Percentiles rank a stretch among this genome's conserved stretches.
Evolutionary conservation across 73 alveolate species (phyloP).

Genomic region (Stentor coeruleus): DNA sequence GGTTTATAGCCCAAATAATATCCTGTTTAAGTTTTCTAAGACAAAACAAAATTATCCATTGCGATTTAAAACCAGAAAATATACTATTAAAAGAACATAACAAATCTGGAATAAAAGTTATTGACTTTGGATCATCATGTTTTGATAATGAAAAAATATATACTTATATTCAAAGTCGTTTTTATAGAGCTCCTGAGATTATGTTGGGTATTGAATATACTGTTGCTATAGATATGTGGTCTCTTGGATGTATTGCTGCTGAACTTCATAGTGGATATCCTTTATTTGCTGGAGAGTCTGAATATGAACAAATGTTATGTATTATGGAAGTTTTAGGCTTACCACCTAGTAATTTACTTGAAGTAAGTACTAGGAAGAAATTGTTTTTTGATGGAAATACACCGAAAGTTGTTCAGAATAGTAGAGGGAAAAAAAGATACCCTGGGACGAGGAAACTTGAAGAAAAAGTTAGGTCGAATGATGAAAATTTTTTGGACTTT

Average conservation of each 20-base stretch:
- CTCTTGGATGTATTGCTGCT: slow-evolving; percentile 90
- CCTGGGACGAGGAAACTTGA: slow-evolving; percentile 58
- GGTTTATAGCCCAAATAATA: slow-evolving; percentile 62
- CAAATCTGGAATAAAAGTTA: slow-evolving; percentile 64
- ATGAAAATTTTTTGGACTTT: slow-evolving; percentile 63
- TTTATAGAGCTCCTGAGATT: slow-evolving; percentile 95
- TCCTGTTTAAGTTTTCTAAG: slow-evolving; percentile 46
- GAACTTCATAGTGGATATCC: too few species aligned
- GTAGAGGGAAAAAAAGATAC: slow-evolving; percentile 60
- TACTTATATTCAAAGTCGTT: slow-evolving; percentile 89
- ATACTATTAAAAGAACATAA: slow-evolving; percentile 50
- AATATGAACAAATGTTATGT: slow-evolving; percentile 62
- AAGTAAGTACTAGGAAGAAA: too few species aligned
- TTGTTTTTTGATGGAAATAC: too few species aligned
- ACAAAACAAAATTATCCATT: slow-evolving; percentile 64
- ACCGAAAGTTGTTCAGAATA: slow-evolving; percentile 57
- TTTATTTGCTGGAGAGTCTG: slow-evolving; percentile 83
- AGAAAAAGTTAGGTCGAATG: slow-evolving; percentile 56
- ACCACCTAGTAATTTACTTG: slow-evolving; percentile 54
- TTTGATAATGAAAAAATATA: slow-evolving; percentile 59
- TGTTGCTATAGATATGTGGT: slow-evolving; percentile 94
- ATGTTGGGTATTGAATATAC: slow-evolving; percentile 90
- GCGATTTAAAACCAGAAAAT: slow-evolving; percentile 88
- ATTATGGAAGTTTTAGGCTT: slow-evolving; percentile 78
- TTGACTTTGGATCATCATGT: slow-evolving; percentile 85